These are phyloP conservation scores for Ceraceosorus bombacis DNA, from an alignment of 1,284 basidiomycete genomes.

Conservation along the genomic window DNA sequence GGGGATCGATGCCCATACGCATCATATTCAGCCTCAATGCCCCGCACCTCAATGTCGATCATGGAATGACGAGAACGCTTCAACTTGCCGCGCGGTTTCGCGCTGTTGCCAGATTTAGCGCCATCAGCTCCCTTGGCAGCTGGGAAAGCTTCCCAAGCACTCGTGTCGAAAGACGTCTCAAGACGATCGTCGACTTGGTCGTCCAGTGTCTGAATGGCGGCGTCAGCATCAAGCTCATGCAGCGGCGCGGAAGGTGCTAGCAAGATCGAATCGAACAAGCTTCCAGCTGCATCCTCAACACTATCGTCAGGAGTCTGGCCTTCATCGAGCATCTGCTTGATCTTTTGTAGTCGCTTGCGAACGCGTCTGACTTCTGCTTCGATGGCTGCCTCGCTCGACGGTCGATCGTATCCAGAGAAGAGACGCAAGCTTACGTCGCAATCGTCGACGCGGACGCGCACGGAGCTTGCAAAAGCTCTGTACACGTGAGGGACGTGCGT, in stretches of 20 bases:
- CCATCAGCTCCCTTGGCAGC: slow-evolving; percentile 3
- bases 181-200: slow-evolving; percentile 67
- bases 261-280: slow-evolving; percentile 87
- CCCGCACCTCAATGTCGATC: slow-evolving; percentile 73
- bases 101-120: neutral
- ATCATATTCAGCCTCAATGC: slow-evolving; percentile 54
- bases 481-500: too few relatives aligned
- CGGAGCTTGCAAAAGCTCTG: slow-evolving; percentile 14
- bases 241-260: slow-evolving; percentile 24
- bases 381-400: slow-evolving; percentile 70
- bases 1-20: slow-evolving; percentile 15
- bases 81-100: slow-evolving; percentile 53
- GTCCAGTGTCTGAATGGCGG: slow-evolving; percentile 69
- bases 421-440: slow-evolving; percentile 29
- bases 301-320: slow-evolving; percentile 80
- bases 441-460: slow-evolving; percentile 22
- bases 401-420: slow-evolving; percentile 73
- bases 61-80: slow-evolving; percentile 69
- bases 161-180: slow-evolving; percentile 23
- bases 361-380: slow-evolving; percentile 83
- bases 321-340: slow-evolving; percentile 82
- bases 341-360: slow-evolving; percentile 75
- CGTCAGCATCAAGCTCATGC: slow-evolving; percentile 49
- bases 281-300: slow-evolving; percentile 67
- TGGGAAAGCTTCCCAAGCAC: slow-evolving; percentile 35